These are phyloP conservation scores for Saccharomyces hybrid DNA, from an alignment of 1,139 yeast genomes.

Conservation along the genomic window DNA sequence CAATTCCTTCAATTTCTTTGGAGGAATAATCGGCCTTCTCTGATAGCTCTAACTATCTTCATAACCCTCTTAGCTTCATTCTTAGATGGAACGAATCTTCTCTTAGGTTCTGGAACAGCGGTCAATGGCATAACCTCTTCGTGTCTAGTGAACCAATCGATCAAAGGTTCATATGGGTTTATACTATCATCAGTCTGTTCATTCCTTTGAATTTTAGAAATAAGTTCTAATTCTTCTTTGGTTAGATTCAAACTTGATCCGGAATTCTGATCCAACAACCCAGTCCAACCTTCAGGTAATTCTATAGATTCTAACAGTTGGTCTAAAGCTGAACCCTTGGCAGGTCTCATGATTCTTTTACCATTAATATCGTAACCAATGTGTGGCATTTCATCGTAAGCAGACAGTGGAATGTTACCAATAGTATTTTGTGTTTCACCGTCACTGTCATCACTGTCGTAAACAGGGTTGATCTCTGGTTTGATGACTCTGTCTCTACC, in stretches of 20 bases:
- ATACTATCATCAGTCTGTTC: conserved; percentile 74
- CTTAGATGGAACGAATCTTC: conserved; percentile 93
- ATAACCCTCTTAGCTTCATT: conserved; percentile 93
- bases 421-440: conserved; percentile 78
- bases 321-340: conserved; percentile 90
- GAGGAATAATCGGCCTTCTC: conserved; percentile 92
- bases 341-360: conserved; percentile 97
- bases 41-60: conserved; percentile 92
- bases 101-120: conserved; percentile 93
- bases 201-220: conserved; percentile 76
- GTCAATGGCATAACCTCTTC: conserved; percentile 86
- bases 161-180: conserved; percentile 87
- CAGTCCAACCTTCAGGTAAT: conserved; percentile 98
- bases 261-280: conserved; percentile 81
- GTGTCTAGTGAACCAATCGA: conserved; percentile 90
- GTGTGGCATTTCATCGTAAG: conserved; percentile 96
- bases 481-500: conserved; percentile 67
- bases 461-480: conserved; percentile 88
- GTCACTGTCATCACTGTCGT: conserved; percentile 91
- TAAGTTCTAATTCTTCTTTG: conserved; percentile 84
- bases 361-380: conserved; percentile 96
- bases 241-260: conserved; percentile 82
- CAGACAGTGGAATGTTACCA: conserved; percentile 86
- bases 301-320: conserved; percentile 82
- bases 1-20: conserved; percentile 47